A percentile compares a stretch with the other conserved stretches of the same genome.
These are phyloP conservation scores for Cyclotella choctawhatcheeana DNA, from an alignment of 108 stramenopile species.

Conservation along the genomic window DNA sequence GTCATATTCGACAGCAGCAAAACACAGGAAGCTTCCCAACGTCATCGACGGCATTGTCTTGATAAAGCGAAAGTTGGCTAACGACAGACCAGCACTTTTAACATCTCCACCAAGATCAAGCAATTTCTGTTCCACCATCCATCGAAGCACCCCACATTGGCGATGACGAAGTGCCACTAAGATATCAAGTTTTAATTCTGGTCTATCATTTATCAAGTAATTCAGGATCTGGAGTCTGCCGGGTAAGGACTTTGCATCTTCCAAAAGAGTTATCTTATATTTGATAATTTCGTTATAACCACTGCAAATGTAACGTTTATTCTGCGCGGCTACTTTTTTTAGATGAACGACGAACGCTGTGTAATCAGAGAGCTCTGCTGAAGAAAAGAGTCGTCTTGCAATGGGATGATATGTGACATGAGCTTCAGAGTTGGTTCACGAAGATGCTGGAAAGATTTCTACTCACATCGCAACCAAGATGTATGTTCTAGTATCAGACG, in stretches of 20 bases:
- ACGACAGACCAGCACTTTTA: not conserved
- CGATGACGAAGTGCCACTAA: not conserved
- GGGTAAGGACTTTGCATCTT: not conserved
- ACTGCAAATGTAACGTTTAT: too few species aligned
- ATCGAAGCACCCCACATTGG: conserved; percentile 16
- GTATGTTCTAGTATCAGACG: too few species aligned
- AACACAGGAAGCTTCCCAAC: conserved; percentile 10
- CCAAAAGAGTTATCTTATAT: not conserved
- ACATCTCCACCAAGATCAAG: conserved; percentile 1
- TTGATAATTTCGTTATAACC: not conserved
- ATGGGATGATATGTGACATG: too few species aligned
- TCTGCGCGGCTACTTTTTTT: not conserved
- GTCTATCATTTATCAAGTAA: not conserved
- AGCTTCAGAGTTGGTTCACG: too few species aligned
- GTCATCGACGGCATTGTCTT: conserved; percentile 2
- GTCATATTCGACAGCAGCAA: conserved; percentile 21
- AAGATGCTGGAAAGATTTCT: too few species aligned
- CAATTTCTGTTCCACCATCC: conserved; percentile 2
- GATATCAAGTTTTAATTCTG: not conserved
- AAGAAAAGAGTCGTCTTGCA: too few species aligned
- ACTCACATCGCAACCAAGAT: too few species aligned
- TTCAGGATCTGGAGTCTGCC: not conserved
- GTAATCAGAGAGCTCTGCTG: too few species aligned
- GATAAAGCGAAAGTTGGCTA: not conserved
- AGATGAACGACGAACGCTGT: not conserved